These are phyloP conservation scores for Aspergillus sergii DNA, from an alignment of 2,329 filamentous ascomycete genomes.

Conservation along the genomic window DNA sequence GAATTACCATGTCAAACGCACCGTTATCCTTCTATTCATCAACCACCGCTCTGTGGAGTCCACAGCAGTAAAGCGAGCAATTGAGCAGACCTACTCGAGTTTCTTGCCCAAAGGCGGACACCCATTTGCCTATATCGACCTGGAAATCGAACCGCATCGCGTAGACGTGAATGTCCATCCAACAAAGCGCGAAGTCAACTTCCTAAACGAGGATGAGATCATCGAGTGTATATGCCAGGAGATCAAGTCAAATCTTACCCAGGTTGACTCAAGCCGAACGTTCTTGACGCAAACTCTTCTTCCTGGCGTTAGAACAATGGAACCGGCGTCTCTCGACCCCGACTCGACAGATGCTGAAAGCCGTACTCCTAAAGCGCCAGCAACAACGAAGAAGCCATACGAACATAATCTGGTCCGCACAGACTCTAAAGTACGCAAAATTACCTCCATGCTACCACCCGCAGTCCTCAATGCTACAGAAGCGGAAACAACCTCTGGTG, in stretches of 20 bases:
- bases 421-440: conserved; percentile 86
- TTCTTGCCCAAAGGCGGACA: conserved; percentile 94
- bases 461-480: conserved; percentile 39
- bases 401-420: conserved; percentile 91
- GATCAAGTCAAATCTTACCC: conserved; percentile 75
- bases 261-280: conserved; percentile 89
- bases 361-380: conserved; percentile 40
- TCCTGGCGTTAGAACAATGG: conserved; percentile 60
- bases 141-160: conserved; percentile 87
- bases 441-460: conserved; percentile 90
- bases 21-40: conserved; percentile 86
- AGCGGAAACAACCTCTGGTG: conserved; percentile 33
- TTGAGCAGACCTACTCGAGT: conserved; percentile 85
- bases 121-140: conserved; percentile 87
- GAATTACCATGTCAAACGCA: conserved; percentile 92
- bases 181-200: conserved; percentile 95
- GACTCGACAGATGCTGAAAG: conserved; percentile 33
- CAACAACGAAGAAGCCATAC: conserved; percentile 59
- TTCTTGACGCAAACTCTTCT: conserved; percentile 93
- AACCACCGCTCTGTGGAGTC: conserved; percentile 96
- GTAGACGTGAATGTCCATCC: conserved; percentile 98
- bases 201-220: conserved; percentile 96
- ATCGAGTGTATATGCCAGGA: conserved; percentile 81
- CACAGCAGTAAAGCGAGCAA: conserved; percentile 78
- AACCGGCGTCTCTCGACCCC: conserved; percentile 32